Percentiles rank a stretch among this genome's conserved stretches.
Conservation (phyloP, 306 rosid species). For the Amphicarpaea edgeworthii region DNA sequence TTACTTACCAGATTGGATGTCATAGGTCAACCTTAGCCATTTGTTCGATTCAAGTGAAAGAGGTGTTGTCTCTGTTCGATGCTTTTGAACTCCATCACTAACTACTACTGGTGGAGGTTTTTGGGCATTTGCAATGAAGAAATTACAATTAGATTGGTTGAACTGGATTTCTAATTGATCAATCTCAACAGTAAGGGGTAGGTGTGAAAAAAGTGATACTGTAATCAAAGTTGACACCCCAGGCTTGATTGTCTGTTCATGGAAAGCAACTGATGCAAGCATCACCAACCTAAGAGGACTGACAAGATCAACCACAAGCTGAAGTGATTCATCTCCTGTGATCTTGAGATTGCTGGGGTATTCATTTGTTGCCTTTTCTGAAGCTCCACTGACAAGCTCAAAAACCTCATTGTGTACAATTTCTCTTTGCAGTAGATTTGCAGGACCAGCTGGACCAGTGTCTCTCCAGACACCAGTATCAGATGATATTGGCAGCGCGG, state of each 20-base stretch:
- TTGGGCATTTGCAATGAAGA: constrained; percentile 68
- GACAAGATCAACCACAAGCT: constrained; percentile 89
- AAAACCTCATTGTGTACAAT: constrained; percentile 78
- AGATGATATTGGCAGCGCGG: constrained; percentile 82
- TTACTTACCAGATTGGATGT: constrained; percentile 76
- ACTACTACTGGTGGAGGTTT: constrained; percentile 53
- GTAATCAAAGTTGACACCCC: constrained; percentile 68
- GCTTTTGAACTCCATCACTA: constrained; percentile 55
- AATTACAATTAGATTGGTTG: constrained; percentile 86
- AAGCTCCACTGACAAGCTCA: constrained; percentile 62
- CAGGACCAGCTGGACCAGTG: constrained; percentile 85
- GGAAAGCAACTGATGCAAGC: constrained; percentile 95
- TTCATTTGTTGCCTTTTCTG: constrained; percentile 55
- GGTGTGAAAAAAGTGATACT: constrained; percentile 80
- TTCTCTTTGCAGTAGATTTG: constrained; percentile 73
- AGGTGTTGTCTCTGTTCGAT: constrained; percentile 61
- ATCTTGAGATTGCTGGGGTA: constrained; percentile 58
- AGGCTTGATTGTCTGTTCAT: constrained; percentile 84
- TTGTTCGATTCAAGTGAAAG: constrained; percentile 73
- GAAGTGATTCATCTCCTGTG: constrained; percentile 62
- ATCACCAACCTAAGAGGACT: constrained; percentile 92
- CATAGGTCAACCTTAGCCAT: constrained; percentile 89
- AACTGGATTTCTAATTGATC: constrained; percentile 89
- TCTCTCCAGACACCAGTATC: constrained; percentile 67
- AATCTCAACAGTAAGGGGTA: constrained; percentile 76